Conservation (phyloP, 2,329 filamentous ascomycete genomes). For the Fusarium guadeloupense region DNA sequence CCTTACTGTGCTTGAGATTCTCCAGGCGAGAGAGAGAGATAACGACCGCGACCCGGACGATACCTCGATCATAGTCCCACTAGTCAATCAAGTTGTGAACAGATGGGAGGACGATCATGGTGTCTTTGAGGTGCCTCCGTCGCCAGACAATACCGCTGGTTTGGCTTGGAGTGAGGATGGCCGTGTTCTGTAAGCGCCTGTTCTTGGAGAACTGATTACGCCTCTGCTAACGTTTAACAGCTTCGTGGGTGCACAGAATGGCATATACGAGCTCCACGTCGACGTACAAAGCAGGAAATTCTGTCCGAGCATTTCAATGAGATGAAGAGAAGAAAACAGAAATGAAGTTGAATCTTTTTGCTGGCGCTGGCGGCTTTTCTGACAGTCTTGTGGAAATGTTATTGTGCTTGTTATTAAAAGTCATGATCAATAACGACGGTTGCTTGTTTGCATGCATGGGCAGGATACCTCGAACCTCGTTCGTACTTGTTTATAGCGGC, state of each 20-base stretch:
- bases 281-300: conserved; percentile 70
- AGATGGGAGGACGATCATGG: conserved; percentile 55
- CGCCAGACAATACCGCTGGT: conserved; percentile 68
- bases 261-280: conserved; percentile 78
- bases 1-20: conserved; percentile 50
- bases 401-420: conserved; percentile 34
- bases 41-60: conserved; percentile 49
- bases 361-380: conserved; percentile 10
- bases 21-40: conserved; percentile 48
- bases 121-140: conserved; percentile 55
- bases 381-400: conserved; percentile 4
- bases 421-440: conserved; percentile 34
- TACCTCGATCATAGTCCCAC: conserved; percentile 48
- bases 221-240: conserved; percentile 50
- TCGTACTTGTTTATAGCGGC: conserved; percentile 17
- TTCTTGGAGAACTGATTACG: neutral
- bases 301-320: conserved; percentile 63
- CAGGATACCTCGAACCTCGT: conserved; percentile 36
- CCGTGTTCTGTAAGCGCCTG: conserved; percentile 62
- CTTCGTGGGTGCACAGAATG: conserved; percentile 73
- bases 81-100: conserved; percentile 51
- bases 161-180: conserved; percentile 71
- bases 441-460: conserved; percentile 36
- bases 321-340: conserved; percentile 49
- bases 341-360: conserved; percentile 4